Conservation (phyloP, 176 grass and related monocot species). For the Hyparrhenia diplandra region DNA sequence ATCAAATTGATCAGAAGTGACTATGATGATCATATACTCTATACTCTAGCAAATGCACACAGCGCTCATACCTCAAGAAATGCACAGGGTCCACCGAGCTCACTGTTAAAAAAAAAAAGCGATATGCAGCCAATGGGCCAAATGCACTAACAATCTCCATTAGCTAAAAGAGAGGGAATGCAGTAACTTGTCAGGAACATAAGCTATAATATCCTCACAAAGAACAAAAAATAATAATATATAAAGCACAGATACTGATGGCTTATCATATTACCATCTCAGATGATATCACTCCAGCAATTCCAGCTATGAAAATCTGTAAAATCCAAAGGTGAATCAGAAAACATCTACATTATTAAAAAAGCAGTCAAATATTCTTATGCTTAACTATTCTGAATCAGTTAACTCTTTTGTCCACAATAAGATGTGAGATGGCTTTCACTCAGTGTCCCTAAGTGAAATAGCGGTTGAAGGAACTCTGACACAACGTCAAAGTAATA, state of each 20-base stretch:
- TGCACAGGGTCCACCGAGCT: constrained; percentile 66
- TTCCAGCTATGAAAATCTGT: constrained; percentile 88
- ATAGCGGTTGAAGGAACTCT: constrained; percentile 1
- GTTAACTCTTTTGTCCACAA: neutral
- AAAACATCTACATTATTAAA: neutral
- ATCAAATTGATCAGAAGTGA: constrained; percentile 34
- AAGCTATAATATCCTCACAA: constrained; percentile 3
- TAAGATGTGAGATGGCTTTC: neutral
- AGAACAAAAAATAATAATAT: constrained; percentile 24
- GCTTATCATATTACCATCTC: constrained; percentile 57
- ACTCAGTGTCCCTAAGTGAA: too few relatives aligned
- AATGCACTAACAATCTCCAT: constrained; percentile 86
- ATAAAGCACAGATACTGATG: constrained; percentile 20
- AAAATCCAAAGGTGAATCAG: constrained; percentile 41
- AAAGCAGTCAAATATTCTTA: neutral
- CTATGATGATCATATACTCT: neutral
- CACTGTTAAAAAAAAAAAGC: constrained; percentile 57
- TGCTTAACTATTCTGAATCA: constrained; percentile 13
- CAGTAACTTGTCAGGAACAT: constrained; percentile 8
- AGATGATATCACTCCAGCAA: constrained; percentile 70
- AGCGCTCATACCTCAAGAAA: constrained; percentile 83
- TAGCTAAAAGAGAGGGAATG: constrained; percentile 60
- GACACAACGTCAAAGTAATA: neutral
- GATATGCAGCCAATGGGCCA: constrained; percentile 70
- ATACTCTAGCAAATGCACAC: constrained; percentile 17